phyloP scores from a whole-genome alignment of 1,284 basidiomycete genomes.

The Takashimella koratensis region DNA sequence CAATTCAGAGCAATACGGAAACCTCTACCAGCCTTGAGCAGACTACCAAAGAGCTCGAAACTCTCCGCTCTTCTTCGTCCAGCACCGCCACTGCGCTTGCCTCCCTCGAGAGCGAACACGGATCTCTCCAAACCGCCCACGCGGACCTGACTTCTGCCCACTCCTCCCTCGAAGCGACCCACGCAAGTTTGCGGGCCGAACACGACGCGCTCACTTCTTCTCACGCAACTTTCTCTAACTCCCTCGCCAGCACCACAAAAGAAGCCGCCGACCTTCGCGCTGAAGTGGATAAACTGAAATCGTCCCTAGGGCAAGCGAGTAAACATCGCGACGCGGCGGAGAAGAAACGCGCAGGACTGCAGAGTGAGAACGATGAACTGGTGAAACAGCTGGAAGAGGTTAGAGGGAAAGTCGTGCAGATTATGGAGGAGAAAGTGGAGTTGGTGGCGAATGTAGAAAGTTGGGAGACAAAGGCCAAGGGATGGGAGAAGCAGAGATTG shows the following conservation, averaged over 20 bases:
- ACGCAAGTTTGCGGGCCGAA: slow-evolving; percentile 14
- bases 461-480: slow-evolving; percentile 27
- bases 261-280: not conserved
- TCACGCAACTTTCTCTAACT: slow-evolving; percentile 7
- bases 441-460: slow-evolving; percentile 30
- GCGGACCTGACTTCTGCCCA: slow-evolving; percentile 16
- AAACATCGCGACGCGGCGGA: slow-evolving; percentile 43
- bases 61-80: slow-evolving; percentile 9
- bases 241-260: slow-evolving; percentile 12
- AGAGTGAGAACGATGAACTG: slow-evolving; percentile 46
- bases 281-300: slow-evolving; percentile 23
- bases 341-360: slow-evolving; percentile 38
- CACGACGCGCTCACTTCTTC: slow-evolving; percentile 15
- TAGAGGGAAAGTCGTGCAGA: slow-evolving; percentile 37
- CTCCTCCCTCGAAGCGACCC: slow-evolving; percentile 11
- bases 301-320: slow-evolving; percentile 18
- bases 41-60: slow-evolving; percentile 17
- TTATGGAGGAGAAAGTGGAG: slow-evolving; percentile 47
- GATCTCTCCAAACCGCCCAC: slow-evolving; percentile 16
- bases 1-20: not conserved
- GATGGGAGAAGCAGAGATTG: slow-evolving; percentile 24
- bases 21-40: slow-evolving; percentile 7
- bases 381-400: slow-evolving; percentile 48
- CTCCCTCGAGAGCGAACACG: slow-evolving; percentile 18
- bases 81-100: slow-evolving; percentile 6